Percentiles rank a stretch among this genome's conserved stretches.
Conservation (phyloP, 305 asterid genomes). For the Galium porrigens region DNA sequence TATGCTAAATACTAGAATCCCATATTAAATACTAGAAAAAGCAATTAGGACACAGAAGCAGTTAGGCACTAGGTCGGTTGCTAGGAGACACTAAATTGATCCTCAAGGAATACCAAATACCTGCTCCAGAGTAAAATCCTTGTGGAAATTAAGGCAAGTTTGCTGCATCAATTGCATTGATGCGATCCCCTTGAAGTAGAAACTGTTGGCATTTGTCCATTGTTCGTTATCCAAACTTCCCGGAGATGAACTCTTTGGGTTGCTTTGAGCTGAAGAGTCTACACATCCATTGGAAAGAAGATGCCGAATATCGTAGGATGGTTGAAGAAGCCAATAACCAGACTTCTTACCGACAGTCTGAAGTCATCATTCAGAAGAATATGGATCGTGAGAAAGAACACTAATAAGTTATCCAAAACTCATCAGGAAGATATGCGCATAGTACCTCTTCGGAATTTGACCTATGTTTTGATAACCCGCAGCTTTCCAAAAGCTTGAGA, state of each 20-base stretch:
- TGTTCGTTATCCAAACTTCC: conserved; percentile 22
- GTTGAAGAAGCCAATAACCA: conserved; percentile 63
- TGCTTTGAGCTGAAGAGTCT: conserved; percentile 18
- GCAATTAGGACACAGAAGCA: background rate
- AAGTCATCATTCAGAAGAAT: conserved; percentile 5
- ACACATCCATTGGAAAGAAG: conserved; percentile 36
- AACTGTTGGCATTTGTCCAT: conserved; percentile 60
- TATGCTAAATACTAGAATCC: background rate
- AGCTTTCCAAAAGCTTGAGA: conserved; percentile 50
- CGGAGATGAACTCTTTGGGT: conserved; percentile 23
- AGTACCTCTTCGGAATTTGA: conserved; percentile 41
- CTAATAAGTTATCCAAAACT: background rate
- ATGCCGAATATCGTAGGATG: conserved; percentile 61
- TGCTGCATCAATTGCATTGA: conserved; percentile 48
- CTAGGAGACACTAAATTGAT: background rate
- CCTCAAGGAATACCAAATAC: conserved; percentile 22
- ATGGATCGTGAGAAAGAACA: conserved; percentile 10
- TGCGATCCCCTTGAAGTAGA: conserved; percentile 76
- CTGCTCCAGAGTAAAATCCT: conserved; percentile 68
- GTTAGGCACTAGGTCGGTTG: no score
- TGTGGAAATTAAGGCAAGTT: conserved; percentile 52
- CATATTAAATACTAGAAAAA: background rate
- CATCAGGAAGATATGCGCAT: conserved; percentile 6
- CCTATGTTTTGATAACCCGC: conserved; percentile 69
- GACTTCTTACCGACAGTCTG: conserved; percentile 24